Evolutionary conservation across 2,329 filamentous ascomycete genomes (phyloP).

Genomic region (Sporothrix phasma): DNA sequence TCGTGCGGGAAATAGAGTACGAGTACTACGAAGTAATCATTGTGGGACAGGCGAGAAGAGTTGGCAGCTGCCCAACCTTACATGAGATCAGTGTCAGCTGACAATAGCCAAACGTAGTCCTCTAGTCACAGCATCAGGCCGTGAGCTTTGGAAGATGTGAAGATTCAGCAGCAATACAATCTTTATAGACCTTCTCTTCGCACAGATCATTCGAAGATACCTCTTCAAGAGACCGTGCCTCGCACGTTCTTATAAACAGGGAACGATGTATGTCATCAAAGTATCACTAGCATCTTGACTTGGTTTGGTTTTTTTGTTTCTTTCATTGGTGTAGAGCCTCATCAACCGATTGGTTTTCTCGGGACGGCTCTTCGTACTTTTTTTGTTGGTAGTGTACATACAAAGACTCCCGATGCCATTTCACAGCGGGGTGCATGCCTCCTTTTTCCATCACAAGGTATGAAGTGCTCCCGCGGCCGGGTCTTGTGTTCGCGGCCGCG

Average conservation of each 20-base stretch:
- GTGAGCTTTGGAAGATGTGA: too few relatives aligned
- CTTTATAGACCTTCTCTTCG: too few relatives aligned
- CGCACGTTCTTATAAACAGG: too few relatives aligned
- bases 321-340: constrained; percentile 6
- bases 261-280: not conserved
- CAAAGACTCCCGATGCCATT: not conserved
- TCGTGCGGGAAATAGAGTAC: too few relatives aligned
- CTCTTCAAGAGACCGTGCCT: too few relatives aligned
- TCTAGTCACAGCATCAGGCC: too few relatives aligned
- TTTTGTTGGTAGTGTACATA: constrained; percentile 11
- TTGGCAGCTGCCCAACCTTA: not conserved
- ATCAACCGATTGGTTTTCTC: constrained; percentile 10
- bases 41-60: not conserved
- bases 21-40: too few relatives aligned
- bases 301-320: not conserved
- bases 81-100: not conserved
- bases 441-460: not conserved
- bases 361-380: not conserved
- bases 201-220: too few relatives aligned
- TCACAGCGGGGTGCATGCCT: constrained; percentile 6
- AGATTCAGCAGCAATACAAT: too few relatives aligned
- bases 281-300: not conserved
- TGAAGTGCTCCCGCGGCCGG: not conserved
- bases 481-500: not conserved
- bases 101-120: not conserved